Percentiles rank a stretch among this genome's conserved stretches.
These are phyloP conservation scores for Cercospora berteroae DNA, from an alignment of 2,329 filamentous ascomycete species.

Conservation along the genomic window DNA sequence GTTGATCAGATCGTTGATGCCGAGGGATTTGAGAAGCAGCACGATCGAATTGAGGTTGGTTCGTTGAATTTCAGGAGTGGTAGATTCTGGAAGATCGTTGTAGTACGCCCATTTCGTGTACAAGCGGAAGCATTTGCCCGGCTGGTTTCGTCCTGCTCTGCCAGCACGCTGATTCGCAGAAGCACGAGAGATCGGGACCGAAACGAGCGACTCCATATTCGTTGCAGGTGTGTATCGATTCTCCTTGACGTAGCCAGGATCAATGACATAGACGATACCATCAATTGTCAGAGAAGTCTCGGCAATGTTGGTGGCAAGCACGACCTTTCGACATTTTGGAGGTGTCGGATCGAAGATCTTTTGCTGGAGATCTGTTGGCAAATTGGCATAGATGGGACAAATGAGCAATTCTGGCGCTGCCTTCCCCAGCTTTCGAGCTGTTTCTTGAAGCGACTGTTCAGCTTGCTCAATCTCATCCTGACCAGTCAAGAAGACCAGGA, in stretches of 20 bases:
- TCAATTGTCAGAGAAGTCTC: constrained; percentile 96
- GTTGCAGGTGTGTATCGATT: constrained; percentile 89
- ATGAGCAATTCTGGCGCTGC: constrained; percentile 85
- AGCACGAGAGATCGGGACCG: constrained; percentile 86
- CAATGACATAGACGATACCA: constrained; percentile 93
- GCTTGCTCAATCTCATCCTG: constrained; percentile 95
- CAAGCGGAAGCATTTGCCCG: constrained; percentile 88
- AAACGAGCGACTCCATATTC: constrained; percentile 87
- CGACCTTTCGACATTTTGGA: constrained; percentile 79
- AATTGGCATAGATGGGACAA: constrained; percentile 89
- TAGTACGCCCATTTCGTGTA: constrained; percentile 87
- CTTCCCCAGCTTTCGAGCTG: constrained; percentile 78
- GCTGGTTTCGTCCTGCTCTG: constrained; percentile 85
- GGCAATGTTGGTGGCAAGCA: constrained; percentile 93
- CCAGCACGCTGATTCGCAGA: constrained; percentile 91
- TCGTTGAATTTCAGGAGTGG: constrained; percentile 88
- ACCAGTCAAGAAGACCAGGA: constrained; percentile 90
- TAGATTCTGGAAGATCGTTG: constrained; percentile 90
- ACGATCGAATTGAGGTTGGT: constrained; percentile 84
- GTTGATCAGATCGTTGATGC: constrained; percentile 86
- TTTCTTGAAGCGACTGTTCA: constrained; percentile 79
- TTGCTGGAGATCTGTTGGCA: constrained; percentile 84
- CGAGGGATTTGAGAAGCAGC: constrained; percentile 80
- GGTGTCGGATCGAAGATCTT: constrained; percentile 96
- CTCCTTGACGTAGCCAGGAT: constrained; percentile 92